Base-by-base conservation (phyloP, 495 filamentous ascomycete species). In the Tuber indicum region DNA sequence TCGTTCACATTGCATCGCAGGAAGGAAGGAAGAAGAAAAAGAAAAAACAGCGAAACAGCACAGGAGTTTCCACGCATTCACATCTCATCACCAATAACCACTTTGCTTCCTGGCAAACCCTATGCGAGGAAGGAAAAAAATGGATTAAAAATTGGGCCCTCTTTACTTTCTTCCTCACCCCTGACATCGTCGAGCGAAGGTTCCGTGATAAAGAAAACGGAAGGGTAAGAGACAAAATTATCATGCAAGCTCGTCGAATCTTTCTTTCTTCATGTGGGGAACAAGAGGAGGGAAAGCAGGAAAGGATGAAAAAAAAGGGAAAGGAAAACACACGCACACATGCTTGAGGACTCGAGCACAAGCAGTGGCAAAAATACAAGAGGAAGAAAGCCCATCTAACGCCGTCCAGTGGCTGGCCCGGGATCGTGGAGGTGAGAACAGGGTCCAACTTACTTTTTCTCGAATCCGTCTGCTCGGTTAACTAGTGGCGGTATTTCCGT, bases 11-110 rank as follows among this genome's bases (percentile, higher is more conserved):
- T 66, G 58, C 58, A 66, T 26, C 26, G 26, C 58, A 66, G 58
- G 58, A 66, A 17, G 45, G 74, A 78, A 70, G 75, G 43, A 74
- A 69, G 62, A 73, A 74, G 73, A 74, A 70, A 78, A 72, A 7
- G 72, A 78, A 79, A 79, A 79, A 71, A n/a, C 46, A 78, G 74
- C 73, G 62, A 32, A 66, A 66, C 26, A 66, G 58, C 32, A 16
- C 10, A 62, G 52, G 12, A 16, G 52, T 62, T 62, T 62, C 52
- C 52, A 16, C 14, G 3, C 52, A 62, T 32, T 16, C 10, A n/a
- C 52, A 66, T 66, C 58, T 4, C 58, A 62, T 58, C 58, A 17
- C n/a, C 6, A 36, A 32, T 62, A 32, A 36, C 58, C 26, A 66
- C 58, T 66, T 66, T 66, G 26, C 58, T 36, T 66, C 58, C 26